Conservation (phyloP, 1,284 basidiomycete genomes). For the Pterula multifida region DNA sequence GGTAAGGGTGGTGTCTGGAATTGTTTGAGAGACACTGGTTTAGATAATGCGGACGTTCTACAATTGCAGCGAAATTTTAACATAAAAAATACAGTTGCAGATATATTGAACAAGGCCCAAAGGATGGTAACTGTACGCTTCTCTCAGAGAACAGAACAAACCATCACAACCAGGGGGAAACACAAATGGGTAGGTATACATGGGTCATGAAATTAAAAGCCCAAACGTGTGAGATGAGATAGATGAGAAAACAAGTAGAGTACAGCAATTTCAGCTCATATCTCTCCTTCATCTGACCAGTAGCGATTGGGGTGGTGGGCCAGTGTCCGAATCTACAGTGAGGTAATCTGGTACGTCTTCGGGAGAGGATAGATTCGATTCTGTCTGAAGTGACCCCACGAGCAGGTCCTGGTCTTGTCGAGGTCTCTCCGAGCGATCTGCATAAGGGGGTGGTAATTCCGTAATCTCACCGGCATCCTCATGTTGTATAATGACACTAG, state of each 20-base stretch:
- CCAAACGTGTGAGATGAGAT: neutral
- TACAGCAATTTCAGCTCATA: neutral
- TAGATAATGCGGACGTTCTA: no score
- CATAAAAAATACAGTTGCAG: no score
- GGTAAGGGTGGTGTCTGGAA: no score
- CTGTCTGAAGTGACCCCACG: constrained; percentile 10
- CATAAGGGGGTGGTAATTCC: neutral
- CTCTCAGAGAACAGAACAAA: no score
- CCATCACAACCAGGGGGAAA: no score
- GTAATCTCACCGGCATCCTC: neutral
- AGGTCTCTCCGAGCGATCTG: neutral
- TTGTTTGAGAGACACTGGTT: no score
- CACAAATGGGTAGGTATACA: no score
- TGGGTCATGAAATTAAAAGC: no score
- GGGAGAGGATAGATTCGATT: neutral
- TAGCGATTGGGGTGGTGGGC: neutral
- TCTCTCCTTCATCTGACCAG: neutral
- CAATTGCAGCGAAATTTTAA: no score
- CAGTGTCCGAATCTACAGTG: neutral
- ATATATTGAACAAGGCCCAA: no score
- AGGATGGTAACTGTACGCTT: no score
- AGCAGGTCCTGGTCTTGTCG: constrained; percentile 27
- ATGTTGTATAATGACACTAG: neutral
- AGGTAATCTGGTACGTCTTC: neutral
- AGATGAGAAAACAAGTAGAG: neutral